Base-by-base conservation (phyloP, 1,139 yeast species). In the Yamadazyma mexicana region DNA sequence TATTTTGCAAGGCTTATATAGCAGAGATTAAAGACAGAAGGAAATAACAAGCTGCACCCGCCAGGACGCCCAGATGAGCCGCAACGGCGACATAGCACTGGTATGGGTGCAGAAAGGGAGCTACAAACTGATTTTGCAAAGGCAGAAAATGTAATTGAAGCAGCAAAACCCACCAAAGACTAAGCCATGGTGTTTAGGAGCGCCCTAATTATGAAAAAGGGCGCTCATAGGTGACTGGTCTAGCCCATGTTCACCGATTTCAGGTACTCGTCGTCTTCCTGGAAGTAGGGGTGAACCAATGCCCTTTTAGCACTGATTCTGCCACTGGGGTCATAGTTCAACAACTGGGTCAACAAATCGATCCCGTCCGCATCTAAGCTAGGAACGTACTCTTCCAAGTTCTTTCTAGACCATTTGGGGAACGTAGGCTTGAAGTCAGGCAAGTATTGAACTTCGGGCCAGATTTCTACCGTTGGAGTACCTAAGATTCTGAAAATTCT, bases 291-390 rank as follows among this genome's bases (percentile, higher is more conserved):
- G 64, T 92, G 98, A 47, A 77, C 63, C 48, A 91, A 75, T 2
- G 98, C 96, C 47, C 97, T 75, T 66, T 91, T 91, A 37, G 98
- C 98, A 56, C 95, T 85, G 54, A 92, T 87, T 61, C 99, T 77
- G 50, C 85, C 81, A 42, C 96, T 91, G 17, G 98, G 98, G 61
- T 92, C 98, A 62, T 88, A 92, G 7, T 86, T 82, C 49, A 94
- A 74, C 69, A 92, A 73, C 48, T 81, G 83, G 55, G 80, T 85
- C 53, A 92, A 73, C 48, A 92, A 73, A 57, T 91, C 95, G 45
- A 88, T 77, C 23, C 98, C 98, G 47, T 83, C 82, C 14, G 74
- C 65, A 60, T 89, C 97, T 45, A 92, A 73, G 22, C 80, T 78
- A 2, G 96, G 92, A n/a, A 91, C 92, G 43, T 78, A 77, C 38